Evolutionary conservation across 2,329 filamentous ascomycete species (phyloP), one percentile per base, ranked within the genome.

Genomic region (Chaetoscypha palmicola): DNA sequence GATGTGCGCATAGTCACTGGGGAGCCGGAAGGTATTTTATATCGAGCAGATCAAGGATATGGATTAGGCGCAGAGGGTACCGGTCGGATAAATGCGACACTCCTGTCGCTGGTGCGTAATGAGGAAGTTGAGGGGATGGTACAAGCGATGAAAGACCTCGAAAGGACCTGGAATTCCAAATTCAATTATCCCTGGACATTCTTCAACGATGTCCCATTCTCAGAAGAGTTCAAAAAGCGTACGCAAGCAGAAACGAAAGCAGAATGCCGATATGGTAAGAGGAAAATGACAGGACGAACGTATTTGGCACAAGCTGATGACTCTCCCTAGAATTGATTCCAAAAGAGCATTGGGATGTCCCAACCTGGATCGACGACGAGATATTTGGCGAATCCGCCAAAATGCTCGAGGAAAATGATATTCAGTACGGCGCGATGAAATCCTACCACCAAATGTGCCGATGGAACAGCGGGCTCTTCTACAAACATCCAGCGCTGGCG

Each of bases 111-210:
- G 28, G 92, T 98, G 44, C 83, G 92, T 49, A 98, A 98, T 61
- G 81, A 86, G 62, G 92, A 98, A 70, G 69, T 96, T 21, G 68
- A 79, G 17, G 86, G 83, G 36, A 85, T 98, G 72, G 71, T 97
- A 20, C 77, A 83, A 61, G 88, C 89, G 20, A 98, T 98, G 87
- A 68, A 68, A 43, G 91, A 98, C 61, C 74, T 98, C 48, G 92
- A 98, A 68, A 72, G 84, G 53, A 97, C 91, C 1, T 98, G 90
- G 89, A 98, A 98, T 61, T 73, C 79, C 72, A 98, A 98, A 63
- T 98, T 97, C 77, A 98, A 98, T 71, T 98, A 98, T 62, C 92
- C 92, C 0, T 98, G 92, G 88, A 96, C 89, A 7, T 98, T 98
- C 65, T 94, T 98, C 75, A 98, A 98, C 68, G 91, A 98, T 61